phyloP scores from a whole-genome alignment of 2,329 filamentous ascomycete species.

The Rachicladosporium sp. region DNA sequence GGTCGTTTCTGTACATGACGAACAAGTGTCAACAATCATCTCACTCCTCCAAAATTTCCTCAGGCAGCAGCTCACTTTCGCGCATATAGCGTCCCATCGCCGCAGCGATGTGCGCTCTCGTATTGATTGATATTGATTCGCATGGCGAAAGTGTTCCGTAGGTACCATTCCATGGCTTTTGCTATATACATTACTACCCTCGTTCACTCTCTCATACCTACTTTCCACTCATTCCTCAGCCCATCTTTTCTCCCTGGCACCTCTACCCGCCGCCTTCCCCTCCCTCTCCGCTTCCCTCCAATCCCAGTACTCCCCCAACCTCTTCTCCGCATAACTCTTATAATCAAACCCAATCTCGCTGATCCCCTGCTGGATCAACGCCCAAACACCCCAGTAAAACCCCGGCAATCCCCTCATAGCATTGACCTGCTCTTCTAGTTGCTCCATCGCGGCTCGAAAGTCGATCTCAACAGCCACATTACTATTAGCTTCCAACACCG shows the following conservation, averaged over 20 bases:
- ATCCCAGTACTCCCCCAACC: constrained; percentile 83
- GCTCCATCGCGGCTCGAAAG: constrained; percentile 51
- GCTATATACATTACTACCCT: too few relatives aligned
- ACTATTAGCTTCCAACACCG: constrained; percentile 29
- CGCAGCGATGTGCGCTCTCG: too few relatives aligned
- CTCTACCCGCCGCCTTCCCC: constrained; percentile 49
- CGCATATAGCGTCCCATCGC: too few relatives aligned
- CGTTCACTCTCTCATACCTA: too few relatives aligned
- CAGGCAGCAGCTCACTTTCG: too few relatives aligned
- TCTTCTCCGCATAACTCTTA: constrained; percentile 72
- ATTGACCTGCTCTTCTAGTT: constrained; percentile 71
- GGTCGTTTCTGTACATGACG: too few relatives aligned
- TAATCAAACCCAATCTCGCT: constrained; percentile 97
- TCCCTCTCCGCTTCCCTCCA: constrained; percentile 63
- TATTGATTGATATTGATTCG: too few relatives aligned
- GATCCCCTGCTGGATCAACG: constrained; percentile 84
- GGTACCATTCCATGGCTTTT: too few relatives aligned
- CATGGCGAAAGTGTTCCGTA: too few relatives aligned
- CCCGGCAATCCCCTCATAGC: constrained; percentile 79
- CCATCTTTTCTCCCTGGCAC: constrained; percentile 72
- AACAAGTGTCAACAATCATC: too few relatives aligned
- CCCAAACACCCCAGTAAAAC: constrained; percentile 89
- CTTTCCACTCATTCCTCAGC: constrained; percentile 37
- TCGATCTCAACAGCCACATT: constrained; percentile 36
- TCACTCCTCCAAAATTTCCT: too few relatives aligned